Base-by-base conservation (phyloP, 495 filamentous ascomycete species). In the Xylaria castorea region DNA sequence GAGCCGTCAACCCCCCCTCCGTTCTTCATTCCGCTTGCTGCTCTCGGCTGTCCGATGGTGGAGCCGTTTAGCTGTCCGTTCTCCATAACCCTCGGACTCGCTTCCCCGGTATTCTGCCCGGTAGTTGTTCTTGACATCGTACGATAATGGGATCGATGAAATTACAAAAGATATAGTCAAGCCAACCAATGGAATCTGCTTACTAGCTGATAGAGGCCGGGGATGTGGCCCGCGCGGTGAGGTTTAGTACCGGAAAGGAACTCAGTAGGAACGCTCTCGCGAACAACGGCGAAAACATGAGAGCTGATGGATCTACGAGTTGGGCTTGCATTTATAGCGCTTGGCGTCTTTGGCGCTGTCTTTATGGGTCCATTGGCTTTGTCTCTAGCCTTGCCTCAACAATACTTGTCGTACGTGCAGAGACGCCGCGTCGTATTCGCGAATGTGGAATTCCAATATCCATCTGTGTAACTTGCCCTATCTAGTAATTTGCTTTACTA, bases 331-430 rank as follows among this genome's bases (percentile, higher is more conserved):
- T 40, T 68, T 68, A 68, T 57, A 42, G 22, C 4, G 36, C 36
- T 44, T 68, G 50, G 66, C 65, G 50, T 57, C 9, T 44, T 68
- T 50, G 50, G 65, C 9, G 34, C 66, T 57, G 36, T 50, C 66
- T 40, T 68, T 68, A 53, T 51, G 34, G 50, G 66, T 27, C 65
- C 30, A 50, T 25, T 53, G 5, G 25, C 22, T 8, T 57, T 51
- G 3, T 36, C 25, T 38, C 25, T 20, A 5, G 46, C 25, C 42
- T 25, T 20, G 27, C 42, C 27, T 66, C 27, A 50, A 48, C 30
- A 8, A 46, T 42, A 27, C 22, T 22, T 12, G 34, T 38, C n/a
- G 7, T 20, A 38, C 34, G 8, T 4, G 16, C 14, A 38, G 57
- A 63, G 22, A 25, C 18, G 12, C 38, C 38, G 38, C 11, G 38